Percentiles rank a stretch among this genome's conserved stretches.
Conservation (phyloP, 345 rosid species). For the Eucalyptus pauciflora region DNA sequence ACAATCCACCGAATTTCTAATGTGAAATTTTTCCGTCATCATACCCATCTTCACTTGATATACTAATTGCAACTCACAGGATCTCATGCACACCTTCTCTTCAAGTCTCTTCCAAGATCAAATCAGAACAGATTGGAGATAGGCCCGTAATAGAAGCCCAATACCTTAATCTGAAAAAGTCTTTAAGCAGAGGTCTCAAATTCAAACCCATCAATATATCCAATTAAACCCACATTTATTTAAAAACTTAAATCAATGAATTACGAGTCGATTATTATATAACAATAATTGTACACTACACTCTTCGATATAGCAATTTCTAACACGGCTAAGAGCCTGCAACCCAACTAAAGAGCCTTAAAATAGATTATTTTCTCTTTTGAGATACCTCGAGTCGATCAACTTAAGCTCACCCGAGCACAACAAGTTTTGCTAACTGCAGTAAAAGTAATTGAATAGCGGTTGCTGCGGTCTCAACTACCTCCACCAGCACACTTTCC, state of each 20-base stretch:
- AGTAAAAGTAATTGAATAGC: background rate
- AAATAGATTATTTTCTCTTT: background rate
- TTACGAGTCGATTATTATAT: accelerated
- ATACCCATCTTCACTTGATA: too few relatives aligned
- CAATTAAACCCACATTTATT: accelerated
- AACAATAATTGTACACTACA: too few relatives aligned
- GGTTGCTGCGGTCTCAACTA: background rate
- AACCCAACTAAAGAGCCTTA: background rate
- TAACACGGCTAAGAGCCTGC: background rate
- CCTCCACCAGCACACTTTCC: background rate
- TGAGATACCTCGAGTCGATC: background rate
- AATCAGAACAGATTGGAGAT: background rate
- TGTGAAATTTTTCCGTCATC: too few relatives aligned
- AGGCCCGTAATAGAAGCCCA: accelerated
- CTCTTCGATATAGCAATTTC: background rate
- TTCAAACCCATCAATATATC: accelerated
- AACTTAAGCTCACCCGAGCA: background rate
- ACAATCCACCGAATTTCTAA: too few relatives aligned
- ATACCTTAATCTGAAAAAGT: background rate
- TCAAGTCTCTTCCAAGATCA: background rate
- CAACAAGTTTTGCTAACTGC: background rate
- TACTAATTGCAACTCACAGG: too few relatives aligned
- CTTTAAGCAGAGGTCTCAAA: accelerated
- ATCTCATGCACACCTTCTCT: background rate
- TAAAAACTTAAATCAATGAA: background rate